Percentiles rank a stretch among this genome's conserved stretches.
phyloP scores from a whole-genome alignment of 2,329 filamentous ascomycete species.

The Aspergillus brunneoviolaceus region DNA sequence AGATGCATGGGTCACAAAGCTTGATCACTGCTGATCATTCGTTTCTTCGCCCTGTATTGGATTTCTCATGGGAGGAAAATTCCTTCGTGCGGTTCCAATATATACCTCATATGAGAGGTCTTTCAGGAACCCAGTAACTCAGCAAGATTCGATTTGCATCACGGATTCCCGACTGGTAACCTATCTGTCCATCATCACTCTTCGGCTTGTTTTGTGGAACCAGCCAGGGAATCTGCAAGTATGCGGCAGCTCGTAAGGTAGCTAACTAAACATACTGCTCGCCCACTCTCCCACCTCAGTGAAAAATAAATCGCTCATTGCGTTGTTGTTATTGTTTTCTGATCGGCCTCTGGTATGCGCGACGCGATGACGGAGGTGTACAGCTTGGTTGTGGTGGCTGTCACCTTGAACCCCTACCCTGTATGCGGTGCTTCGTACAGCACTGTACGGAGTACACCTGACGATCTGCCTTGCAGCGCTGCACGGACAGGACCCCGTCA shows the following conservation, averaged over 20 bases:
- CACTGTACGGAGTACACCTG: background rate
- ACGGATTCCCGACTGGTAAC: background rate
- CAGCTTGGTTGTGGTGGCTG: background rate
- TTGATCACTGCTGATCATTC: constrained; percentile 12
- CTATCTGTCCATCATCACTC: background rate
- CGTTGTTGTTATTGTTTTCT: background rate
- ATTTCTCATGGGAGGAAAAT: background rate
- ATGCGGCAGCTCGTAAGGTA: background rate
- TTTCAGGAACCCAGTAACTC: background rate
- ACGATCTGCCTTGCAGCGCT: background rate
- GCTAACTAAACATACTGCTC: background rate
- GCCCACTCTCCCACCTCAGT: background rate
- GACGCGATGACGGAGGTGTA: background rate
- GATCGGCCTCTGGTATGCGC: background rate
- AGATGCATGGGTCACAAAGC: constrained; percentile 15
- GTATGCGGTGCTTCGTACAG: background rate
- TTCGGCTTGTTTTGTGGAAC: background rate
- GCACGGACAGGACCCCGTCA: background rate
- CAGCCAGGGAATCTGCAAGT: background rate
- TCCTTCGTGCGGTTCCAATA: background rate
- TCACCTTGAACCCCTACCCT: background rate
- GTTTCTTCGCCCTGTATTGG: background rate
- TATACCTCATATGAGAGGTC: background rate
- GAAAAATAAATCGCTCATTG: background rate
- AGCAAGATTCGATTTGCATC: background rate